Base-by-base conservation (phyloP, 2,329 filamentous ascomycete genomes). In the Penicillium sp. region DNA sequence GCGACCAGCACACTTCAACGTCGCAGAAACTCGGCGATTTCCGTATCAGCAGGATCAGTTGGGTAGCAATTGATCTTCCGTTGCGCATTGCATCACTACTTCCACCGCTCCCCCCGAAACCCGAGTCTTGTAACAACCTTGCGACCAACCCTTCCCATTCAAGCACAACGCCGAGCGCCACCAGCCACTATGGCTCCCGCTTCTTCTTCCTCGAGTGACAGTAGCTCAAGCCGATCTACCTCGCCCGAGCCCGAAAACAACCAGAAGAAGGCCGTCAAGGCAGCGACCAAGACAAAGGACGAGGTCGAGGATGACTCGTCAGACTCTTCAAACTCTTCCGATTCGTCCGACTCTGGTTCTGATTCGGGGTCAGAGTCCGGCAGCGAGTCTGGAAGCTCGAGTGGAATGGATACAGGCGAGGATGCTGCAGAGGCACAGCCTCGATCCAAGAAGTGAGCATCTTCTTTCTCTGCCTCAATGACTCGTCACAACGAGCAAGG, bases 151-250 rank as follows among this genome's bases (percentile, higher is more conserved):
- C 24, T 31, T n/a, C 4, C 4, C 10, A 19, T 14, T 31, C 27
- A n/a, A 43, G 37, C n/a, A 24, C 24, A 52, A 11, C 22, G 27
- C 46, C 35, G 31, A 40, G 37, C 19, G 27, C n/a, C 24, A 31
- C 13, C 14, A 40, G 50, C 56, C 50, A 52, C 56, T 54, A 68
- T 68, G 66, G 64, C 65, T 41, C 46, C 60, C 31, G 58, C 61
- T 43, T 59, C 61, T 50, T 62, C 63, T 16, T 66, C 65, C 54
- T 60, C 63, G 49, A 69, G 67, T 62, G 66, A 69, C 41, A 69
- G 62, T 60, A 68, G 62, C 54, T 67, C 66, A n/a, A 68, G 66
- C 65, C 69, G 69, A 54, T 70, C 69, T 33, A 63, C 59, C 19
- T 67, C 69, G 16, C 66, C 66, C 7, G 70, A 72, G 56, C 60